Percentiles rank a stretch among this genome's conserved stretches.
Conservation (phyloP, 2,329 filamentous ascomycete species). For the Daldinia sp. region DNA sequence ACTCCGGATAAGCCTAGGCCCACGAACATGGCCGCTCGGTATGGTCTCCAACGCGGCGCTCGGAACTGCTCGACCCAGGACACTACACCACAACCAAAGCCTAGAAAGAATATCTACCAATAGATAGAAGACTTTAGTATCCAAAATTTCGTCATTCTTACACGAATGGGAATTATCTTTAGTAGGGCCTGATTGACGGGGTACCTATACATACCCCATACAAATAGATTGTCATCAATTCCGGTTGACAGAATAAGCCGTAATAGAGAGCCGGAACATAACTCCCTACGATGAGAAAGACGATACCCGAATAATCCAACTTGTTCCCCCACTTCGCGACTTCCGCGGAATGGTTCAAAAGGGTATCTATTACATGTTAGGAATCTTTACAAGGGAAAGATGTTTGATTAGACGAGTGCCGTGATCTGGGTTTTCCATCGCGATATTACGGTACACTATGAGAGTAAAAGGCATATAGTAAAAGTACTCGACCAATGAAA, state of each 20-base stretch:
- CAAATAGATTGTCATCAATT: slow-evolving; percentile 75
- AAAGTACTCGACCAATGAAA: not conserved
- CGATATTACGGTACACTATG: not conserved
- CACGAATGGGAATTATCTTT: not conserved
- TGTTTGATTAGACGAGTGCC: not conserved
- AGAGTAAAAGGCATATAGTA: not conserved
- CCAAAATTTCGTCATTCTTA: not conserved
- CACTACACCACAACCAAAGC: slow-evolving; percentile 76
- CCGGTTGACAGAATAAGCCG: slow-evolving; percentile 76
- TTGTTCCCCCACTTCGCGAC: slow-evolving; percentile 90
- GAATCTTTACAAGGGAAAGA: not conserved
- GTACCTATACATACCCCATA: slow-evolving; percentile 68
- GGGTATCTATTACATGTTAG: slow-evolving; percentile 59
- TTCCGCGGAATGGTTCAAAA: slow-evolving; percentile 81
- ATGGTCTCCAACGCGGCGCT: slow-evolving; percentile 82
- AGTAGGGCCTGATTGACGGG: not conserved
- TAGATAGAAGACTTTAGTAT: not conserved
- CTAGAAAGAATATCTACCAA: slow-evolving; percentile 77
- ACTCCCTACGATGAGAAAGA: slow-evolving; percentile 88
- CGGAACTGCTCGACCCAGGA: slow-evolving; percentile 85
- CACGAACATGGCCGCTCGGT: slow-evolving; percentile 89
- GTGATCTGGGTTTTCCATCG: not conserved
- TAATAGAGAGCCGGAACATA: slow-evolving; percentile 91
- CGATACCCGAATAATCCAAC: slow-evolving; percentile 93
- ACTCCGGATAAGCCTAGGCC: slow-evolving; percentile 84